phyloP scores from a whole-genome alignment of 768 basidiomycete species.

The Termitomyces titanicus region DNA sequence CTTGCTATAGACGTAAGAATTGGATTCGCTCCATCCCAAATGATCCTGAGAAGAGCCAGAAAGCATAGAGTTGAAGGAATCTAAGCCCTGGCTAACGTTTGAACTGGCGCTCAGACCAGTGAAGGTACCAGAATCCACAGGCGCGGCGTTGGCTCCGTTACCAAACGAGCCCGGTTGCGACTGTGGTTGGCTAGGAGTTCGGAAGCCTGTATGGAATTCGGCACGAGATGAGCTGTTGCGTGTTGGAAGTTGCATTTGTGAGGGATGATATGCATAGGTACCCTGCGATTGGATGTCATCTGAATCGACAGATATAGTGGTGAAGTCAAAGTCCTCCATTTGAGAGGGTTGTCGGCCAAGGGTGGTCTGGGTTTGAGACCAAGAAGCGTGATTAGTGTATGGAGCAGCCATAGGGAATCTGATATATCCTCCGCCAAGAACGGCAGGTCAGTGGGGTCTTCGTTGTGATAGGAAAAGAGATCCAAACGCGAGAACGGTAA shows the following conservation, averaged over 20 bases:
- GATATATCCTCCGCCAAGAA: conserved; percentile 13
- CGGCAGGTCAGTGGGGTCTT: conserved; percentile 10
- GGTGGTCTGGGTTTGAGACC: conserved; percentile 14
- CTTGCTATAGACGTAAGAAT: conserved; percentile 8
- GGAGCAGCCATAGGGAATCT: conserved; percentile 6
- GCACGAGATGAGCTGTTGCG: conserved; percentile 2
- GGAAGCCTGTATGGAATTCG: conserved; percentile 10
- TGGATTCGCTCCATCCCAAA: conserved; percentile 10
- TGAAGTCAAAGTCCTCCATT: conserved; percentile 15
- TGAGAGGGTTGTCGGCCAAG: conserved; percentile 13
- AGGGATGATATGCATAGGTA: conserved; percentile 11
- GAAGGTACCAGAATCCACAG: conserved; percentile 3
- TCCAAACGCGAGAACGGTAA: neutral
- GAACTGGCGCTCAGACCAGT: conserved; percentile 5
- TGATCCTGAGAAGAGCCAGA: conserved; percentile 10
- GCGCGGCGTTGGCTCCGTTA: neutral
- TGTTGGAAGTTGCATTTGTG: conserved; percentile 11
- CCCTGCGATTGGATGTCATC: conserved; percentile 9
- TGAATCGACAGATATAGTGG: conserved; percentile 4
- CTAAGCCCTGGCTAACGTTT: conserved; percentile 7
- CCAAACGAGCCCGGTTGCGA: conserved; percentile 9
- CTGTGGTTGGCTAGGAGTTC: conserved; percentile 3
- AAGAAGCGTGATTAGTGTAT: conserved; percentile 14
- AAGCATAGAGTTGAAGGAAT: conserved; percentile 11
- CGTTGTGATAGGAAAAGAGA: conserved; percentile 2